Conservation (phyloP, 2,329 filamentous ascomycete species). For the Calonectria pauciramosa region DNA sequence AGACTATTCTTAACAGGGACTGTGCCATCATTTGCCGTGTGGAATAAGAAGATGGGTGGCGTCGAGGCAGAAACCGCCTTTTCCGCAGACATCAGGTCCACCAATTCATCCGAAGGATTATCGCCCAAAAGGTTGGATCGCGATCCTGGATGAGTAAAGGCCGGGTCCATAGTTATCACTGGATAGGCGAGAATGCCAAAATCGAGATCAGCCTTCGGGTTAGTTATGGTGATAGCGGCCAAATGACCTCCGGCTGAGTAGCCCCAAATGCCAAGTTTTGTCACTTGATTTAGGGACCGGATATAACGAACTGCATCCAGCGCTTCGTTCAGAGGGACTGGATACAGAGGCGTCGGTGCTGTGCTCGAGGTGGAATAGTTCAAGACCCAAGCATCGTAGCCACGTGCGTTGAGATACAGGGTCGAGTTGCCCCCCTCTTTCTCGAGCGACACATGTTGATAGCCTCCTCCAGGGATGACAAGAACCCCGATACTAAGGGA, state of each 20-base stretch:
- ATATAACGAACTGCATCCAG: constrained; percentile 29
- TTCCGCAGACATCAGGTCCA: constrained; percentile 27
- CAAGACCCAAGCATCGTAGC: constrained; percentile 37
- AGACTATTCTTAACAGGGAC: constrained; percentile 34
- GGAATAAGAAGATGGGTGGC: constrained; percentile 32
- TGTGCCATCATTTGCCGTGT: constrained; percentile 30
- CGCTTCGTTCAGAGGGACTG: constrained; percentile 30
- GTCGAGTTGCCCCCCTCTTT: constrained; percentile 32
- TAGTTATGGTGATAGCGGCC: constrained; percentile 33
- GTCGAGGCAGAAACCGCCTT: constrained; percentile 30
- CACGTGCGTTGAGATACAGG: constrained; percentile 30
- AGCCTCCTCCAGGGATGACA: constrained; percentile 32
- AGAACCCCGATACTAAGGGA: constrained; percentile 31
- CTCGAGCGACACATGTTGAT: constrained; percentile 20
- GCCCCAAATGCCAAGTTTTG: constrained; percentile 32
- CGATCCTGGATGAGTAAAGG: constrained; percentile 32
- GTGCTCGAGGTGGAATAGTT: constrained; percentile 30
- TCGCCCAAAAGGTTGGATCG: constrained; percentile 31
- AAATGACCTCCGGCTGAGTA: constrained; percentile 37
- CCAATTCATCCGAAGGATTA: constrained; percentile 19
- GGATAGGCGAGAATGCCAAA: constrained; percentile 37
- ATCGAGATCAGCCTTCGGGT: constrained; percentile 26
- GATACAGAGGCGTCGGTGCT: constrained; percentile 29
- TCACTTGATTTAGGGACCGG: constrained; percentile 6
- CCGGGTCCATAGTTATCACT: constrained; percentile 28